Evolutionary conservation across 345 rosid genomes (phyloP).

Genomic region (Anastatica hierochuntica): DNA sequence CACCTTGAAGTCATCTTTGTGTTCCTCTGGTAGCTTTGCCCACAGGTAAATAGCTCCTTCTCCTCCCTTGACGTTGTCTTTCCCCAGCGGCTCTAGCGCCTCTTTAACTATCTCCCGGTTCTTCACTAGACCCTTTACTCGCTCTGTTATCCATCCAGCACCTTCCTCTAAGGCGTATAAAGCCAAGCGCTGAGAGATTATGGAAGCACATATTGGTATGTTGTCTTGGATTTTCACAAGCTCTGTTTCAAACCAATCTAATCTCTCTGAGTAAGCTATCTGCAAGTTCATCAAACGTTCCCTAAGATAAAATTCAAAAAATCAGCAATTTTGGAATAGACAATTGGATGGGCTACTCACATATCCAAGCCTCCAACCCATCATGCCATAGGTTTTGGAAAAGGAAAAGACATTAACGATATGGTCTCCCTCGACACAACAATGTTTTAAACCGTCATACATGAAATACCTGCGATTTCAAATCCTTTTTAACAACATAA

Average conservation of each 20-base stretch:
- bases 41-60: conserved; percentile 94
- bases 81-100: conserved; percentile 76
- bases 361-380: conserved; percentile 99
- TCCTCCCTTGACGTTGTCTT: conserved; percentile 71
- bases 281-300: conserved; percentile 26
- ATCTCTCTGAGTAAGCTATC: conserved; percentile 84
- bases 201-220: conserved; percentile 84
- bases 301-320: neutral
- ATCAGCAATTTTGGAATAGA: neutral
- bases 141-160: conserved; percentile 67
- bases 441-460: conserved; percentile 82
- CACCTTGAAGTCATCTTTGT: conserved; percentile 39
- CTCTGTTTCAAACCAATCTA: conserved; percentile 56
- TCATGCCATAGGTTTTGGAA: conserved; percentile 98
- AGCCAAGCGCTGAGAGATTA: conserved; percentile 76
- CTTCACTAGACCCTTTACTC: conserved; percentile 62
- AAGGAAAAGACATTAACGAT: conserved; percentile 90
- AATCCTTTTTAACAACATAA: neutral
- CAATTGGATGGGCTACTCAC: conserved; percentile 46
- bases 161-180: conserved; percentile 69
- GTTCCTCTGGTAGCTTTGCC: conserved; percentile 69
- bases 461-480: conserved; percentile 69
- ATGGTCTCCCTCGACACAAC: conserved; percentile 83
- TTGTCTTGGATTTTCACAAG: conserved; percentile 89
- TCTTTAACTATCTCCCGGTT: conserved; percentile 59